Evolutionary conservation across 2,329 filamentous ascomycete genomes (phyloP), one percentile per base, ranked within the genome.

Genomic region (Cladosporium austrohemisphaericum): DNA sequence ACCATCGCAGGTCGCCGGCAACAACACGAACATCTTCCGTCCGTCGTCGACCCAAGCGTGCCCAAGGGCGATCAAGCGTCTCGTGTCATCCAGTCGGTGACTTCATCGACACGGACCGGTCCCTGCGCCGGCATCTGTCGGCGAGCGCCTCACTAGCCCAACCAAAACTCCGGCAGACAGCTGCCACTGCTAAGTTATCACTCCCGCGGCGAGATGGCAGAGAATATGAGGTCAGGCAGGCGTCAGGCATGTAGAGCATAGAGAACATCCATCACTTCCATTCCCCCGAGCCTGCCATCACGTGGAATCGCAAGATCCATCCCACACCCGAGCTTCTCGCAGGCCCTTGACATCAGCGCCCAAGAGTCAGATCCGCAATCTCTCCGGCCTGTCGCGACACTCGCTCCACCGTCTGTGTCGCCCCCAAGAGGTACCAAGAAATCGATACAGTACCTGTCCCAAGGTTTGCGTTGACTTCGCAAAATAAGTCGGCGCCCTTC

Each of bases 401-500:
- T 6, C 41, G 41, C 32, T 46, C 43, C 44, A 47, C 44, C 23
- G 25, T 37, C 23, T 26, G 23, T 38, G 25, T 47, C 18, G 32
- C 44, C 16, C 19, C 16, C 33, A 25, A 37, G 33, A 47, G 33
- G 32, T 47, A 19, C 44, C 44, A 47, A 47, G 44, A 47, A 9
- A 13, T 11, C 13, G 41, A 45, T 45, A 47, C 43, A 31, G 32
- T 36, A 33, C 31, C 43, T 31, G 40, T 36, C 20, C 28, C 20
- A 33, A 38, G 41, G 31, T 38, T 47, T 37, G 19, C 23, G 31
- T 37, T 37, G 33, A 51, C 9, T 54, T 51, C 28, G 37, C 16
- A 47, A 47, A 47, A 37, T 38, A 47, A 47, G 41, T 45, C 48
- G 50, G 31, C 41, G 23, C 41, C 38, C 16, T 45, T 20, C 23